Evolutionary conservation across 148 eudicot species (phyloP).

Genomic region (Polygonum aviculare): DNA sequence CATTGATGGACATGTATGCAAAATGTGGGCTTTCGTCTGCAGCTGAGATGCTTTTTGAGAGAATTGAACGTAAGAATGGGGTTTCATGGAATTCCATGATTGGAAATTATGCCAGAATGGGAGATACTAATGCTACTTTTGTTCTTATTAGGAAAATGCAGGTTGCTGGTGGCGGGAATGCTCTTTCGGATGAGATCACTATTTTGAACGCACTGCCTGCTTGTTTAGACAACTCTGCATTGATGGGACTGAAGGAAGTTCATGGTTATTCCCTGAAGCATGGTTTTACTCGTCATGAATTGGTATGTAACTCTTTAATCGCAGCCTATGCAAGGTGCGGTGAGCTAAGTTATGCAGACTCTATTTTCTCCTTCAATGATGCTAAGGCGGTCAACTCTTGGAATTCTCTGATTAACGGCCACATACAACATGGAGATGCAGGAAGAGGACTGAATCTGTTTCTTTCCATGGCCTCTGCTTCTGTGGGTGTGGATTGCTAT

Average conservation of each 20-base stretch:
- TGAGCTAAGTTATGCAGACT: conserved; percentile 16
- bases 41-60: conserved; percentile 35
- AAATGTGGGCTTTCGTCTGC: conserved; percentile 41
- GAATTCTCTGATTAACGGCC: conserved; percentile 52
- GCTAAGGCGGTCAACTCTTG: conserved; percentile 38
- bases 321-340: conserved; percentile 41
- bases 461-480: conserved; percentile 30
- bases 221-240: conserved; percentile 25
- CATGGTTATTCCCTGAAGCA: conserved; percentile 45
- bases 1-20: conserved; percentile 61
- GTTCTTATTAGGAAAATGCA: conserved; percentile 39
- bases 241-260: conserved; percentile 47
- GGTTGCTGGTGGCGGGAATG: conserved; percentile 9
- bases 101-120: conserved; percentile 35
- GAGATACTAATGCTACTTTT: conserved; percentile 24
- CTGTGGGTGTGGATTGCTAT: conserved; percentile 38
- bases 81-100: conserved; percentile 64
- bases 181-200: conserved; percentile 37
- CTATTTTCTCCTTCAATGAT: conserved; percentile 8
- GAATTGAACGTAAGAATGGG: conserved; percentile 26
- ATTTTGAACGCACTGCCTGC: conserved; percentile 45
- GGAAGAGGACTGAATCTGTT: conserved; percentile 32
- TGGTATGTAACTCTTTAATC: conserved; percentile 46
- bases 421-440: conserved; percentile 49
- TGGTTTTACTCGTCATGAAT: conserved; percentile 31